Base-by-base conservation (phyloP, 768 basidiomycete genomes). In the Glaciozyma martinii region DNA sequence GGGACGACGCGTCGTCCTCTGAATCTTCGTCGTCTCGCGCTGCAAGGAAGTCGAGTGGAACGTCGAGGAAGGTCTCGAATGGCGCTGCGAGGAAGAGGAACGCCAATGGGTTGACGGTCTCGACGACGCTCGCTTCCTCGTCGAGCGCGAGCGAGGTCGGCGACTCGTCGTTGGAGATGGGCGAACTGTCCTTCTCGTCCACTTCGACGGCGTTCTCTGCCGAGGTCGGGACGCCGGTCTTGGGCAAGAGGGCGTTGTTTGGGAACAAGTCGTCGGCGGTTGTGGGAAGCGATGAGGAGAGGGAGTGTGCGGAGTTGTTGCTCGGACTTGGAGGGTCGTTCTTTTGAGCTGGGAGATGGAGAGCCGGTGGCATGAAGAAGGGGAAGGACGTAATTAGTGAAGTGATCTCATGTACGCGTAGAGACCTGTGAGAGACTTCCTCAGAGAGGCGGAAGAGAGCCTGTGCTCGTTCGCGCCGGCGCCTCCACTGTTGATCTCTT, bases 301-400 rank as follows among this genome's bases (percentile, higher is more conserved):
- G 62, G 40, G 68, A 70, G 55, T 70, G 68, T 49, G 68, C 68
- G 0, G 65, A 64, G 42, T 32, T 70, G 43, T 29, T 70, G 37
- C 53, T 70, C 19, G 68, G 68, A 2, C 56, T 70, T 30, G 68
- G 68, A 30, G 64, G 67, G n/a, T 59, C 61, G 40, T 62, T 32
- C 55, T 69, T 55, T 37, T 55, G 52, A 55, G 54, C 21, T 13
- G 30, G 50, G 49, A 25, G 5, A 4, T n/a, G 16, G 47, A n/a
- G 21, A 21, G 47, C 9, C 3, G 47, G 25, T 9, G 50, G 27
- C 29, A 16, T n/a, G 13, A n/a, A 25, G 46, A 3, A 12, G 23
- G 19, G 46, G 9, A 29, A 27, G 23, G 29, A 52, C n/a, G 50
- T 29, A 16, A 52, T 40, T 40, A 40, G 37, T 40, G n/a, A n/a